These are phyloP conservation scores for Paracamarosporium sp. DNA, from an alignment of 2,329 filamentous ascomycete genomes.

Conservation along the genomic window DNA sequence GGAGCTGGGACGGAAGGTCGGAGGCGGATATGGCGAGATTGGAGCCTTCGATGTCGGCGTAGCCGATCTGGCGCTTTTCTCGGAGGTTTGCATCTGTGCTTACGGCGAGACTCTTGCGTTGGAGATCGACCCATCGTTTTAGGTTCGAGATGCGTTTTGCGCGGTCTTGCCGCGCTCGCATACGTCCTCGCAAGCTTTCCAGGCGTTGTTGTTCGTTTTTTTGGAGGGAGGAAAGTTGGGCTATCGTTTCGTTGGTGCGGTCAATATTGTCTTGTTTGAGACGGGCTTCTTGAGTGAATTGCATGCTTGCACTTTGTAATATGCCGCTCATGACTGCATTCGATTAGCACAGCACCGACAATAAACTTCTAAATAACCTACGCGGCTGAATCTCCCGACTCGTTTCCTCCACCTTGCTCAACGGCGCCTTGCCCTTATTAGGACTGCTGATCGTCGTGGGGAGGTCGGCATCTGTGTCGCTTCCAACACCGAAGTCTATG, in stretches of 20 bases:
- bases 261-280: constrained; percentile 86
- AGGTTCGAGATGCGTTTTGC: constrained; percentile 80
- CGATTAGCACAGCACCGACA: constrained; percentile 8
- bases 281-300: constrained; percentile 81
- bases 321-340: constrained; percentile 77
- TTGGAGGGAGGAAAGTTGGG: constrained; percentile 79
- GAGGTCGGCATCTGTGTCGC: constrained; percentile 61
- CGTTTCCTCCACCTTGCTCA: constrained; percentile 69
- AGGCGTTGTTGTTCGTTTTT: constrained; percentile 77
- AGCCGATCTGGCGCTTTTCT: constrained; percentile 52
- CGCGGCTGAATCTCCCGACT: constrained; percentile 81
- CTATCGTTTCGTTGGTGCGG: constrained; percentile 78
- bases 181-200: constrained; percentile 71
- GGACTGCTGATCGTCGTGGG: constrained; percentile 45
- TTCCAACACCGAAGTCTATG: constrained; percentile 91
- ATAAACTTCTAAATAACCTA: too few relatives aligned
- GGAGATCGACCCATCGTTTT: constrained; percentile 73
- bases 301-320: constrained; percentile 76
- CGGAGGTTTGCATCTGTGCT: constrained; percentile 52
- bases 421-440: constrained; percentile 45
- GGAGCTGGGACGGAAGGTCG: constrained; percentile 35
- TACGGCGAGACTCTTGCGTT: constrained; percentile 62
- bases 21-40: constrained; percentile 34
- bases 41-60: constrained; percentile 52
- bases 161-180: constrained; percentile 68